Evolutionary conservation across 2,329 filamentous ascomycete species (phyloP).

Genomic region (Hortaea werneckii): DNA sequence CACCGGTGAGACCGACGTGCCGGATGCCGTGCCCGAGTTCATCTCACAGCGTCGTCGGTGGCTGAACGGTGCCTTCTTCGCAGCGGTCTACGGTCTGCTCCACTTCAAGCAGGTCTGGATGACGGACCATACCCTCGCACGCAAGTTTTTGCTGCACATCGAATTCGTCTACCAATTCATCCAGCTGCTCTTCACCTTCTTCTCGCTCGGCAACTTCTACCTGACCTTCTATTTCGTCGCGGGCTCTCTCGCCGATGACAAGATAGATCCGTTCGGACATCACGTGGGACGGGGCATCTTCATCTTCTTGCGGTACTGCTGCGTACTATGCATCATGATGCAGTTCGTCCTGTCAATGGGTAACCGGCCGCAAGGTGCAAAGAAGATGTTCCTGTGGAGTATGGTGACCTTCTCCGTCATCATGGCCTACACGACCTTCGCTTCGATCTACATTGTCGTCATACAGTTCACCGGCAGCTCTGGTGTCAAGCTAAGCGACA

Average conservation of each 20-base stretch:
- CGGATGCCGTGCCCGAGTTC: slow-evolving; percentile 88
- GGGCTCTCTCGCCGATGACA: slow-evolving; percentile 70
- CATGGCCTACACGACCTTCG: slow-evolving; percentile 92
- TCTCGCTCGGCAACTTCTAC: slow-evolving; percentile 96
- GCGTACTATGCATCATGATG: slow-evolving; percentile 77
- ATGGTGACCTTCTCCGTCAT: slow-evolving; percentile 89
- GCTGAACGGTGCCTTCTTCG: slow-evolving; percentile 98
- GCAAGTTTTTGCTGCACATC: slow-evolving; percentile 85
- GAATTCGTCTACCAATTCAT: slow-evolving; percentile 95
- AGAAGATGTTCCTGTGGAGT: slow-evolving; percentile 75
- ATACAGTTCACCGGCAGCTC: slow-evolving; percentile 52
- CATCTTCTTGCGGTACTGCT: slow-evolving; percentile 71
- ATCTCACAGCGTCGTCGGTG: slow-evolving; percentile 92
- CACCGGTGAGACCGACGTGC: slow-evolving; percentile 95
- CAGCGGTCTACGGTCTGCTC: slow-evolving; percentile 90
- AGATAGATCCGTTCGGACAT: slow-evolving; percentile 84
- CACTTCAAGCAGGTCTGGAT: slow-evolving; percentile 89
- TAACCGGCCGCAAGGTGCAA: slow-evolving; percentile 89
- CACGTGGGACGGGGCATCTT: slow-evolving; percentile 78
- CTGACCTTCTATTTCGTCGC: slow-evolving; percentile 97
- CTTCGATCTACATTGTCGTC: slow-evolving; percentile 77
- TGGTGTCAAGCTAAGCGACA: slow-evolving; percentile 58
- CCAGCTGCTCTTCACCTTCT: slow-evolving; percentile 89
- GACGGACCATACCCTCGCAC: slow-evolving; percentile 80
- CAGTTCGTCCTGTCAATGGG: slow-evolving; percentile 96